Conservation (phyloP, 208 protist species). For the Lotmaria passim region DNA sequence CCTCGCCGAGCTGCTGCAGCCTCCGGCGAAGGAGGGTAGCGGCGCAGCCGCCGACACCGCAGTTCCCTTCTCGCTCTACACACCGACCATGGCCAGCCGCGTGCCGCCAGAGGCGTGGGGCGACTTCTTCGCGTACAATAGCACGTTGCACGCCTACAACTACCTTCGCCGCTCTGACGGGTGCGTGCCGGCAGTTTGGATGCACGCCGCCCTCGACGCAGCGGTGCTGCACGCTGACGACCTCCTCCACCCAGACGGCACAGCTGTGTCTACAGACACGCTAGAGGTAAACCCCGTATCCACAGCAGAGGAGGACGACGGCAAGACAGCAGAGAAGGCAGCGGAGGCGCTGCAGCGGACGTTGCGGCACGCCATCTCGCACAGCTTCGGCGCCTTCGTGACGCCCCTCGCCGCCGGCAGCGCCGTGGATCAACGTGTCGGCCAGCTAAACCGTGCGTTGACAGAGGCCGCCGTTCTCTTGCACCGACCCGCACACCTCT, state of each 20-base stretch:
- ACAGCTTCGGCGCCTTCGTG: slow-evolving; percentile 67
- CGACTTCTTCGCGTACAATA: slow-evolving; percentile 65
- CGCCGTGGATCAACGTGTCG: slow-evolving; percentile 41
- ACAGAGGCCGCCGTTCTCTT: slow-evolving; percentile 33
- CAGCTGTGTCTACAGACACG: not conserved
- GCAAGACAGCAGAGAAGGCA: not conserved
- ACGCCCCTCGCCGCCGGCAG: slow-evolving; percentile 63
- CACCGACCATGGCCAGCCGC: slow-evolving; percentile 9
- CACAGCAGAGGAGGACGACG: not conserved
- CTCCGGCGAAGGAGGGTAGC: not conserved
- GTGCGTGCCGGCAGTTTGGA: slow-evolving; percentile 50
- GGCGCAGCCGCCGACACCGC: not conserved
- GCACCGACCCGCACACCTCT: not conserved
- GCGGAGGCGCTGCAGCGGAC: slow-evolving; percentile 10
- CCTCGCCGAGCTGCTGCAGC: slow-evolving; percentile 41
- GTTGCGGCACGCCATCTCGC: slow-evolving; percentile 14
- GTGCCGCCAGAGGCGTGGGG: slow-evolving; percentile 24
- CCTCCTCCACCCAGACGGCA: slow-evolving; percentile 17
- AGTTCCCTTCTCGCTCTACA: slow-evolving; percentile 27
- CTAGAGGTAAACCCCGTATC: not conserved
- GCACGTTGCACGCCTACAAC: slow-evolving; percentile 78
- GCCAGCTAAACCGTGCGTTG: slow-evolving; percentile 50
- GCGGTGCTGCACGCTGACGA: slow-evolving; percentile 9
- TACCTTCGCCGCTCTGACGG: slow-evolving; percentile 76
- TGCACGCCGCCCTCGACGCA: slow-evolving; percentile 36